Evolutionary conservation across 2,329 filamentous ascomycete genomes (phyloP), one percentile per base, ranked within the genome.

Genomic region (Fusarium sp.): DNA sequence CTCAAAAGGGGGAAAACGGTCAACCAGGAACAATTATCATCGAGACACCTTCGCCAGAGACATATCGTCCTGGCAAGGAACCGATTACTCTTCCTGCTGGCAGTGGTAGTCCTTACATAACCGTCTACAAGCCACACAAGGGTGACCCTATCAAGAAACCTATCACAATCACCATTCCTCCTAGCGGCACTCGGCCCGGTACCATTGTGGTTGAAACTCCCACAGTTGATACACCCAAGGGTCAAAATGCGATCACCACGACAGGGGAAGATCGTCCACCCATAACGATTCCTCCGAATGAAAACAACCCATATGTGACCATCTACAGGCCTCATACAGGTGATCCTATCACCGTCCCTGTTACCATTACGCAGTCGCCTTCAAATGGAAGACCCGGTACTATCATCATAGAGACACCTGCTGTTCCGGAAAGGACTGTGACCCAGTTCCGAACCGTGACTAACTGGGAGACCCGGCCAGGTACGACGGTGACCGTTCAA

Each of bases 121-220:
- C 65, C 12, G 51, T 67, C 14, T 67, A 67, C 14, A 54, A 53
- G 39, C 63, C 65, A 12, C 52, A 67, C 39, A 54, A 43, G 11
- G 65, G 65, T 12, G 49, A 28, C 21, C 41, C 65, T 6, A 64
- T 67, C 19, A 49, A 31, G 7, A 31, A 26, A 19, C 65, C 65
- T 3, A 28, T 64, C 31, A 67, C 65, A 7, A 58, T 54, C 21
- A 67, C 65, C 4, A 16, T 67, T 10, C 43, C 53, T 14, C 44
- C 65, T 12, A 52, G 25, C 7, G 64, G 64, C 18, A 53, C 41
- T 1, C 52, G 30, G 9, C 63, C 63, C 12, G 64, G 67, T 3
- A 70, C 67, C 6, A 57, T 70, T 12, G 60, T 70, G 4, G 50
- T 70, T 9, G 67, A 70, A 41, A 70, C 67, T 4, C 67, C 67